phyloP scores from a whole-genome alignment of 805 yeast species.

The Candida maltosa region DNA sequence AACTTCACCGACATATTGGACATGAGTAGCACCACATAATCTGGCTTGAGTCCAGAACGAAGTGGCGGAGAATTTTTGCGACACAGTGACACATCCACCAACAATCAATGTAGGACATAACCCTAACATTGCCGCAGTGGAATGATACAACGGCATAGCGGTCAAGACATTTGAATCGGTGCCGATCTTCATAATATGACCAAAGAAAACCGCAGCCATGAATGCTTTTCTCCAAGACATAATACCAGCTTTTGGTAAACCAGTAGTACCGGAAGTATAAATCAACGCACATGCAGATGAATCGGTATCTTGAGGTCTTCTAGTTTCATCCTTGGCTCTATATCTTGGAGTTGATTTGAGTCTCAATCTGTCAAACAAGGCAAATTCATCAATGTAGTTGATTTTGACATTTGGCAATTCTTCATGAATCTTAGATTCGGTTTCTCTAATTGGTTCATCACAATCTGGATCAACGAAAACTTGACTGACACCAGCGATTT shows the following conservation, averaged over 20 bases:
- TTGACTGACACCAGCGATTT: constrained; percentile 58
- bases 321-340: constrained; percentile 52
- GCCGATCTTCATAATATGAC: constrained; percentile 61
- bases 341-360: constrained; percentile 44
- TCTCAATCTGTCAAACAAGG: constrained; percentile 39
- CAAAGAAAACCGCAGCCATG: constrained; percentile 69
- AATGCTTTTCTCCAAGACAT: constrained; percentile 86
- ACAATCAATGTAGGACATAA: constrained; percentile 59
- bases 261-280: constrained; percentile 93
- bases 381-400: constrained; percentile 50
- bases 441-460: constrained; percentile 46
- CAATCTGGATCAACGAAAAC: constrained; percentile 77
- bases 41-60: constrained; percentile 89
- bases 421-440: constrained; percentile 37
- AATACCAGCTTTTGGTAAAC: constrained; percentile 89
- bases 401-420: constrained; percentile 38
- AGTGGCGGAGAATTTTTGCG: constrained; percentile 78
- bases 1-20: constrained; percentile 94
- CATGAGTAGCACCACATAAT: constrained; percentile 66
- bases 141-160: constrained; percentile 94
- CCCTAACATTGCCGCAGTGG: constrained; percentile 89
- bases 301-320: constrained; percentile 59
- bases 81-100: constrained; percentile 76
- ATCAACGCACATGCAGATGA: constrained; percentile 68
- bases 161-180: constrained; percentile 64